phyloP scores from a whole-genome alignment of 169 alveolate genomes.

The Plasmodium coatneyi region DNA sequence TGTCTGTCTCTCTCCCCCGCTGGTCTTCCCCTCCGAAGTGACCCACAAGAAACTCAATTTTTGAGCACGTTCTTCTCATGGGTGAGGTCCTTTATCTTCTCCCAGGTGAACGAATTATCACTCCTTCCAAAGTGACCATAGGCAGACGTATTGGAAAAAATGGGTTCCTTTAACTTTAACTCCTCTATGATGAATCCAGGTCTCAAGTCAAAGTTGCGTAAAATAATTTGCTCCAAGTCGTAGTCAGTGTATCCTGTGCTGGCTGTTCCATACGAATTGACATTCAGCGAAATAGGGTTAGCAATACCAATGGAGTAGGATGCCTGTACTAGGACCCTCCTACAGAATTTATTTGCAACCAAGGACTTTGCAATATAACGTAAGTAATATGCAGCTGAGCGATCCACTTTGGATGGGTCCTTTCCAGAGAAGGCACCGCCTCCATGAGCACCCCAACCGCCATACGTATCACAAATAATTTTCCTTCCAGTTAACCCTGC shows the following conservation, averaged over 20 bases:
- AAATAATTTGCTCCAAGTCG: slow-evolving; percentile 91
- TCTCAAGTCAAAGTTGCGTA: slow-evolving; percentile 95
- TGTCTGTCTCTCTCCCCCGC: neutral
- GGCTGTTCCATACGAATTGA: slow-evolving; percentile 96
- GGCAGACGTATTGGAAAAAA: slow-evolving; percentile 93
- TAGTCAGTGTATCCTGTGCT: slow-evolving; percentile 93
- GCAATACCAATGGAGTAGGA: slow-evolving; percentile 98
- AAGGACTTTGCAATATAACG: slow-evolving; percentile 98
- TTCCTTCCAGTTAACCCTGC: slow-evolving; percentile 99
- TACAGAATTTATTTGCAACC: slow-evolving; percentile 95
- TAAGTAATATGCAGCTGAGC: slow-evolving; percentile 99
- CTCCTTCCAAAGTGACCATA: slow-evolving; percentile 99
- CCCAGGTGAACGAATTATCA: slow-evolving; percentile 96
- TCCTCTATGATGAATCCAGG: slow-evolving; percentile 96
- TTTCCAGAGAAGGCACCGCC: slow-evolving; percentile 99
- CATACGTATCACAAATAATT: slow-evolving; percentile 99
- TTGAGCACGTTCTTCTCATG: slow-evolving; percentile 79
- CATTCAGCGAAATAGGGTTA: slow-evolving; percentile 96
- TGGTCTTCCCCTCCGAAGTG: neutral
- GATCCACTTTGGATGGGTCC: slow-evolving; percentile 99
- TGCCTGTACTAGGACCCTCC: slow-evolving; percentile 96
- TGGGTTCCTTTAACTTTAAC: slow-evolving; percentile 91
- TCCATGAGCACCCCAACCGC: slow-evolving; percentile 99
- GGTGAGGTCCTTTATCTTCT: slow-evolving; percentile 87
- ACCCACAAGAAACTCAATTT: neutral